Evolutionary conservation across 768 basidiomycete species (phyloP).

Genomic region (Mycena venus): DNA sequence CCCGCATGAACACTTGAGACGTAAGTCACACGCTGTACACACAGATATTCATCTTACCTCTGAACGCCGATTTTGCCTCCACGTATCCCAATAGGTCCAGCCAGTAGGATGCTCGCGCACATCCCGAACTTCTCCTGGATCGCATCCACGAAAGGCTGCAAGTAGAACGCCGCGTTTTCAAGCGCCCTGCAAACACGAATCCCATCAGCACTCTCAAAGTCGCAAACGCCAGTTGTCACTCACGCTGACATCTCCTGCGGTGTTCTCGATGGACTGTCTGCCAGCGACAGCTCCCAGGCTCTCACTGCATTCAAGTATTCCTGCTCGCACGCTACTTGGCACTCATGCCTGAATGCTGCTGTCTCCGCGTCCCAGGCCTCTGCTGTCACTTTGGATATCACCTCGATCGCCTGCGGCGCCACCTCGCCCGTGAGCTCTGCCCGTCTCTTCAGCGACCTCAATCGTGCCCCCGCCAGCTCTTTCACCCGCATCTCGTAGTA

Average conservation of each 20-base stretch:
- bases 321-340: neutral
- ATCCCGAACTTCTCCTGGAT: neutral
- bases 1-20: neutral
- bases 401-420: neutral
- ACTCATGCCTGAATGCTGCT: neutral
- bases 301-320: neutral
- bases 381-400: neutral
- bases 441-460: neutral
- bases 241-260: neutral
- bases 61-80: neutral
- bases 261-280: neutral
- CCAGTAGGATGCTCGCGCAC: neutral
- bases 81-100: neutral
- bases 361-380: neutral
- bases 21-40: neutral
- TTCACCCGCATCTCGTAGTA: neutral
- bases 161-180: neutral
- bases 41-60: neutral
- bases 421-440: neutral
- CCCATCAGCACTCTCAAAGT: neutral
- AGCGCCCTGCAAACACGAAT: neutral
- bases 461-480: neutral
- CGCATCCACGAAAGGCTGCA: neutral
- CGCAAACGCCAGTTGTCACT: neutral
- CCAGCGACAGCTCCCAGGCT: neutral